A percentile compares a stretch with the other conserved stretches of the same genome.
These are phyloP conservation scores for Aspergillus japonicus DNA, from an alignment of 2,329 filamentous ascomycete genomes.

Conservation along the genomic window DNA sequence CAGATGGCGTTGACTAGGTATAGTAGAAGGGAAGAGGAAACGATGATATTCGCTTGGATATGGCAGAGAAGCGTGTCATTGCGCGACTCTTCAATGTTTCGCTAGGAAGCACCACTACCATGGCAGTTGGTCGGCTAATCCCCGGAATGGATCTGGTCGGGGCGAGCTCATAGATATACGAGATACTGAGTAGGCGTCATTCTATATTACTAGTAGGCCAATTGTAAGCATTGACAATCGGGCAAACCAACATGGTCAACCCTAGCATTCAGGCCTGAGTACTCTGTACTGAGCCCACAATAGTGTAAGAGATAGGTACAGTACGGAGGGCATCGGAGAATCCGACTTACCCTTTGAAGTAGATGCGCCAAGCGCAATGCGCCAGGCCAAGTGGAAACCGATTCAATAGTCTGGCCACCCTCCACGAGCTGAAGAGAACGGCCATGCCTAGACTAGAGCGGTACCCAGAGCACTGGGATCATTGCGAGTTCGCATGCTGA, in stretches of 20 bases:
- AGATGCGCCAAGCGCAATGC: slow-evolving; percentile 1
- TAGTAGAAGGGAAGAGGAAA: too few species aligned
- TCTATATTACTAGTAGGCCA: not conserved
- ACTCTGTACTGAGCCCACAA: not conserved
- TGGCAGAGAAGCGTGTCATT: not conserved
- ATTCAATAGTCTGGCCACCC: slow-evolving; percentile 3
- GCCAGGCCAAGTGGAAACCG: slow-evolving; percentile 3
- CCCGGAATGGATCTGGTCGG: not conserved
- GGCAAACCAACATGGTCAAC: not conserved
- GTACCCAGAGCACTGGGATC: not conserved
- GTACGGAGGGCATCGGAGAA: not conserved
- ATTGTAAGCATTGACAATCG: not conserved
- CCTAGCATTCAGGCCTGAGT: not conserved
- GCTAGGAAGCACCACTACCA: not conserved
- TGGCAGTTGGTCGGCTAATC: not conserved
- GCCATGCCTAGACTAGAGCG: not conserved
- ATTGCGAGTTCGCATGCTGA: not conserved
- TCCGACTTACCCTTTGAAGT: not conserved
- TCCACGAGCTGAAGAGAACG: not conserved
- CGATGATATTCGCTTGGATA: not conserved
- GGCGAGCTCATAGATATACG: not conserved
- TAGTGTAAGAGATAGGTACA: not conserved
- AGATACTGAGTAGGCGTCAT: not conserved
- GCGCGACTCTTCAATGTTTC: not conserved
- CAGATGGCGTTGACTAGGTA: too few species aligned